Conservation (phyloP, 2,329 filamentous ascomycete genomes). For the Clonostachys chloroleuca region DNA sequence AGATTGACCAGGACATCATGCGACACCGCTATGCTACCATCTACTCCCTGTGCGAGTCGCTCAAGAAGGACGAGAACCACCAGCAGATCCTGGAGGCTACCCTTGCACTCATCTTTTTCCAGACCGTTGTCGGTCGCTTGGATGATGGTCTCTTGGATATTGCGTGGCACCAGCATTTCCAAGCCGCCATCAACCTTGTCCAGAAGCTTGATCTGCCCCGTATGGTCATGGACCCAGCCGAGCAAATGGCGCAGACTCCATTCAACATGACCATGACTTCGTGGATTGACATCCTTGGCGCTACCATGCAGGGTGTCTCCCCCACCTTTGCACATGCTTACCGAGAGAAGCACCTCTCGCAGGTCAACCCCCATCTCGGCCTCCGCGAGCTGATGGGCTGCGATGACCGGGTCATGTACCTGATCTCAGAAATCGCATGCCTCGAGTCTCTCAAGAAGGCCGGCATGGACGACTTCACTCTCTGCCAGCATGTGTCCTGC, state of each 20-base stretch:
- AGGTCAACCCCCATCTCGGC: conserved; percentile 57
- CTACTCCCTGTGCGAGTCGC: conserved; percentile 75
- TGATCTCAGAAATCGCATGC: conserved; percentile 96
- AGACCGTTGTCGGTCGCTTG: conserved; percentile 82
- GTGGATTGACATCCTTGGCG: conserved; percentile 96
- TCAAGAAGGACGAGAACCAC: conserved; percentile 77
- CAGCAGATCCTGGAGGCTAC: conserved; percentile 88
- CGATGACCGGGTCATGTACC: conserved; percentile 94
- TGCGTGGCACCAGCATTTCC: conserved; percentile 95
- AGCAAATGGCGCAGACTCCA: conserved; percentile 54
- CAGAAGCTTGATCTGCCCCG: conserved; percentile 77
- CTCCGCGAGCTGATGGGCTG: conserved; percentile 95
- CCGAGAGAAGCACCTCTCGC: conserved; percentile 83
- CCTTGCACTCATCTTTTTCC: conserved; percentile 93
- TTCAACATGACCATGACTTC: conserved; percentile 94
- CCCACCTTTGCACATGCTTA: conserved; percentile 94
- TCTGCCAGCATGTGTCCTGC: conserved; percentile 87
- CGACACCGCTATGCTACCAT: conserved; percentile 87
- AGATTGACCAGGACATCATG: conserved; percentile 87
- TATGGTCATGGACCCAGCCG: conserved; percentile 56
- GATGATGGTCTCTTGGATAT: conserved; percentile 87
- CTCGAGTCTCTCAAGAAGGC: conserved; percentile 82
- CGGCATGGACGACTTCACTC: conserved; percentile 78
- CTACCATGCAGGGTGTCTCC: conserved; percentile 83
- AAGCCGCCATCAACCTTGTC: conserved; percentile 81